phyloP scores from a whole-genome alignment of 73 alveolate species.

The Tetrahymena elliotti region DNA sequence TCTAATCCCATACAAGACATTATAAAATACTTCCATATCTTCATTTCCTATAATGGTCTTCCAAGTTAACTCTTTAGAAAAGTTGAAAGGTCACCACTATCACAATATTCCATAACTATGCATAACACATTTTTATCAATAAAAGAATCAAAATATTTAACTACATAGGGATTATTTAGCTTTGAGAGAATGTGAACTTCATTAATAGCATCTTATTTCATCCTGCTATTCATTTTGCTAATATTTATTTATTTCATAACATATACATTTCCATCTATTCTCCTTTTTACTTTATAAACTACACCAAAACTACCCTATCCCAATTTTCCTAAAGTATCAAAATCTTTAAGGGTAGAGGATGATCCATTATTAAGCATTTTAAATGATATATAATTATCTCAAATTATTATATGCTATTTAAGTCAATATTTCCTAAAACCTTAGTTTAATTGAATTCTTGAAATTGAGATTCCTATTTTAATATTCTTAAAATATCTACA shows the following conservation, averaged over 20 bases:
- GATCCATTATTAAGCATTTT: background rate
- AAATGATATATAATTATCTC: background rate
- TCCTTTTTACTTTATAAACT: slow-evolving; percentile 55
- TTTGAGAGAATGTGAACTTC: slow-evolving; percentile 76
- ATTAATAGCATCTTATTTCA: slow-evolving; percentile 69
- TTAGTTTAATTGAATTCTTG: no score
- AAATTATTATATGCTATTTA: background rate
- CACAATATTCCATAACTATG: slow-evolving; percentile 88
- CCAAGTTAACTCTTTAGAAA: slow-evolving; percentile 49
- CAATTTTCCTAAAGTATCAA: slow-evolving; percentile 50
- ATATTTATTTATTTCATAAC: slow-evolving; percentile 39
- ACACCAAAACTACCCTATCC: slow-evolving; percentile 67
- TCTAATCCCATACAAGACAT: slow-evolving; percentile 79
- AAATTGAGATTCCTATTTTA: no score
- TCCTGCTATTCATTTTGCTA: slow-evolving; percentile 23
- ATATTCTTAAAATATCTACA: background rate
- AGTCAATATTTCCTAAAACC: background rate
- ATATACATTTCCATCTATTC: slow-evolving; percentile 20
- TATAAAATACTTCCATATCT: slow-evolving; percentile 79
- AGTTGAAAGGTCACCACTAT: slow-evolving; percentile 78
- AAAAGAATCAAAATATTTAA: slow-evolving; percentile 76
- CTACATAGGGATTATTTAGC: slow-evolving; percentile 67
- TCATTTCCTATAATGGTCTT: slow-evolving; percentile 57
- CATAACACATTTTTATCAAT: slow-evolving; percentile 54
- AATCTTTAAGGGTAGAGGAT: slow-evolving; percentile 39